phyloP scores from a whole-genome alignment of 2,329 filamentous ascomycete genomes.

The Helicocarpus griseus region DNA sequence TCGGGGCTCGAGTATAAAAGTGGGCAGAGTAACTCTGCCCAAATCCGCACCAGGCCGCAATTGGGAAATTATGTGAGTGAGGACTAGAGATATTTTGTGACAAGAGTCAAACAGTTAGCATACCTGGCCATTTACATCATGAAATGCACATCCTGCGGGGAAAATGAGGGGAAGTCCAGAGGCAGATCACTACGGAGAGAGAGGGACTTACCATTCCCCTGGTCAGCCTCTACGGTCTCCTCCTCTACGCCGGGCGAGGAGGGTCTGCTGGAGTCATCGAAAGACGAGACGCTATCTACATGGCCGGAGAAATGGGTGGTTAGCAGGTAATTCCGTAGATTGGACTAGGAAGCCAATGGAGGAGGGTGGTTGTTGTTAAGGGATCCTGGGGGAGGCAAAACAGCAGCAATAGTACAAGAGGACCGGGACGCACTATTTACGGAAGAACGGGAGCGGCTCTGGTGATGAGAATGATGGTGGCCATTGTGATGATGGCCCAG shows the following conservation, averaged over 20 bases:
- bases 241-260: slow-evolving; percentile 49
- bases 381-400: not conserved
- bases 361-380: not conserved
- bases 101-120: slow-evolving; percentile 7
- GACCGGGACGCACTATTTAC: slow-evolving; percentile 25
- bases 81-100: slow-evolving; percentile 48
- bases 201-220: slow-evolving; percentile 69
- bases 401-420: slow-evolving; percentile 1
- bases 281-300: slow-evolving; percentile 45
- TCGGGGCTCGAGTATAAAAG: slow-evolving; percentile 93
- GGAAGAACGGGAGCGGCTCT: slow-evolving; percentile 19
- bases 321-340: slow-evolving; percentile 17
- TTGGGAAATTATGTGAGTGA: slow-evolving; percentile 95
- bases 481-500: slow-evolving; percentile 19
- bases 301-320: slow-evolving; percentile 15
- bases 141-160: not conserved
- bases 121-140: slow-evolving; percentile 1
- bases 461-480: slow-evolving; percentile 19
- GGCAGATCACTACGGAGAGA: not conserved
- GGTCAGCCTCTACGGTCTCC: slow-evolving; percentile 76
- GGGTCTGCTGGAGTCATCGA: slow-evolving; percentile 40
- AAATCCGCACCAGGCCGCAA: slow-evolving; percentile 90
- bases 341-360: not conserved
- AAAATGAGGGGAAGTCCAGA: no score
- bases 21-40: slow-evolving; percentile 86